A percentile compares a stretch with the other conserved stretches of the same genome.
Conservation (phyloP, 2,329 filamentous ascomycete genomes). For the Diaporthe sp. region DNA sequence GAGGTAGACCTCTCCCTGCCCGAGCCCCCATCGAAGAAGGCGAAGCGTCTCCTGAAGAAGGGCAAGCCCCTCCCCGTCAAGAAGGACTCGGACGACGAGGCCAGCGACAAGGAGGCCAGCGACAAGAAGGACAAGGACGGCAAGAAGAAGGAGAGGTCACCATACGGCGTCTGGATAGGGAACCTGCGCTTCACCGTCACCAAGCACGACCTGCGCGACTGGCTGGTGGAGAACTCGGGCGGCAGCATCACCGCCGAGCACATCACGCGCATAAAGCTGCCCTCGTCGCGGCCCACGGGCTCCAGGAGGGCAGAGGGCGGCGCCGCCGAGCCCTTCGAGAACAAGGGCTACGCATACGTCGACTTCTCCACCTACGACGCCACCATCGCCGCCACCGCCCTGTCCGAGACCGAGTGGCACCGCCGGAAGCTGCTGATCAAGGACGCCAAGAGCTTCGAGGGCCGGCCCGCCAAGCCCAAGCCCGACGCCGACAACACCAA, state of each 20-base stretch:
- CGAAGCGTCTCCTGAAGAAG: constrained; percentile 90
- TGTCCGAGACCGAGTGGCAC: constrained; percentile 85
- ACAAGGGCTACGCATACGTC: constrained; percentile 96
- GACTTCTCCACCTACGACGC: constrained; percentile 83
- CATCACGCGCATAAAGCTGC: constrained; percentile 89
- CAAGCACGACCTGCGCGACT: constrained; percentile 79
- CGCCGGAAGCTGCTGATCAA: constrained; percentile 93
- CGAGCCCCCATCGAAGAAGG: constrained; percentile 95
- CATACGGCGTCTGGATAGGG: constrained; percentile 94
- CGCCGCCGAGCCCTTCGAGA: constrained; percentile 60
- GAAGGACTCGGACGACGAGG: constrained; percentile 55
- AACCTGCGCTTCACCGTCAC: constrained; percentile 90
- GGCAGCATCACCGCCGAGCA: constrained; percentile 74
- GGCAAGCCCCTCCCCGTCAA: constrained; percentile 70
- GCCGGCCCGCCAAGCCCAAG: constrained; percentile 79
- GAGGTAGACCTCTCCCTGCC: constrained; percentile 92
- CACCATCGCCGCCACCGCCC: constrained; percentile 81
- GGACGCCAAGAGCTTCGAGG: constrained; percentile 89
- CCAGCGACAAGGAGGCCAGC: constrained; percentile 52
- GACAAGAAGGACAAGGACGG: constrained; percentile 52
- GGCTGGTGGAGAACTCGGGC: constrained; percentile 80
- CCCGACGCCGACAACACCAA: constrained; percentile 47
- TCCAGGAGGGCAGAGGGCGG: constrained; percentile 42
- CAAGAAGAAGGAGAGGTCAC: constrained; percentile 72
- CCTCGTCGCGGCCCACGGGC: constrained; percentile 63